Base-by-base conservation (phyloP, 2,329 filamentous ascomycete species). In the Talaromyces marneffei region DNA sequence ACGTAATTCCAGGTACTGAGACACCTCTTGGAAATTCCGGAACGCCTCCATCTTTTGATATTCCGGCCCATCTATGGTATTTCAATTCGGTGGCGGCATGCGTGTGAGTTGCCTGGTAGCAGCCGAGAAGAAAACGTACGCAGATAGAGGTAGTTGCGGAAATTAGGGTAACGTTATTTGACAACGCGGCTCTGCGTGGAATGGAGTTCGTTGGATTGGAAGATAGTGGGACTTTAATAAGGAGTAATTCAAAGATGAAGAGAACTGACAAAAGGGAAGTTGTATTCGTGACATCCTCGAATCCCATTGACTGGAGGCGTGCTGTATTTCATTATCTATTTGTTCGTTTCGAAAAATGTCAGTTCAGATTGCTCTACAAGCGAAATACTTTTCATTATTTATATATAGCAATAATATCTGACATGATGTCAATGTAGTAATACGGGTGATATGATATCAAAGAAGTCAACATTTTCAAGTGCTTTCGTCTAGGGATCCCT, bases 11-110 rank as follows among this genome's bases (percentile, higher is more conserved):
- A 23, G 75, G 75, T 0, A 68, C 72, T 2, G 67, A 70, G 18
- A 72, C 74, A 10, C 59, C 63, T 5, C 60, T 54, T n/a, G 75
- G 75, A 3, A 77, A 77, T 67, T 66, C 69, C 16, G 75, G 74
- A 2, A 66, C 70, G 9, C 33, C 58, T 25, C 44, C 55, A 2
- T 60, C 57, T 2, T 61, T 66, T 12, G 69, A 67, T 42, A 62
- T 71, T n/a, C 39, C 42, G 25, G 71, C 74, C 31, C 75, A 77
- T 65, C 39, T 66, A 6, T 76, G 71, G 72, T 77, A 77, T 62
- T 60, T 65, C 35, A 55, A 55, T 29, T 1, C 16, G 3, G 52
- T 65, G 14, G 40, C 46, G 3, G 29, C 16, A 6, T 65, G 63
- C 39, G 3, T 6, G 9, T 65, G 29, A 60, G 23, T 20, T 10